These are phyloP conservation scores for Podaxis sp. DNA, from an alignment of 768 basidiomycete species.

Conservation along the genomic window DNA sequence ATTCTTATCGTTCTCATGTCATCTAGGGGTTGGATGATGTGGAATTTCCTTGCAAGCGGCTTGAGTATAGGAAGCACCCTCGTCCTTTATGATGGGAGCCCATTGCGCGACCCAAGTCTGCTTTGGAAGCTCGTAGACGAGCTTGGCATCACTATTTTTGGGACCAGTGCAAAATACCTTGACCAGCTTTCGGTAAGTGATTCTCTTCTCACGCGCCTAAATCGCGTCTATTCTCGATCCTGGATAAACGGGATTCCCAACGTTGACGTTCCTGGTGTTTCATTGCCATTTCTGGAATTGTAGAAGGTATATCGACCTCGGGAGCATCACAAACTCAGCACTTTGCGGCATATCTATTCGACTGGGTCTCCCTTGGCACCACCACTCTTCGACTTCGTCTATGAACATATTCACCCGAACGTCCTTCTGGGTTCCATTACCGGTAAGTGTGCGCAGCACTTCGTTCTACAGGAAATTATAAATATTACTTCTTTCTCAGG, in stretches of 20 bases:
- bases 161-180: conserved; percentile 82
- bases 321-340: conserved; percentile 55
- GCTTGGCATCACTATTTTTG: conserved; percentile 73
- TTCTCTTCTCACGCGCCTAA: conserved; percentile 10
- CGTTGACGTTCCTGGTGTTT: conserved; percentile 3
- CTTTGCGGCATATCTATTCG: conserved; percentile 72
- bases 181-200: conserved; percentile 67
- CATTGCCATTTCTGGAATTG: not conserved
- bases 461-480: not conserved
- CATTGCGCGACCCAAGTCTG: conserved; percentile 60
- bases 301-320: conserved; percentile 71
- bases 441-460: conserved; percentile 36
- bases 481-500: conserved; percentile 36
- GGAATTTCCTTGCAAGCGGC: conserved; percentile 75
- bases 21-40: conserved; percentile 87
- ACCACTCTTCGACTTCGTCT: conserved; percentile 73
- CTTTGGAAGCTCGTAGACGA: conserved; percentile 71
- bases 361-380: conserved; percentile 78
- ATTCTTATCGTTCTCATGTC: conserved; percentile 6
- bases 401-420: conserved; percentile 58
- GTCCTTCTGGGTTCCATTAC: conserved; percentile 75
- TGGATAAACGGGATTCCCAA: conserved; percentile 17
- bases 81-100: conserved; percentile 80
- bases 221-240: conserved; percentile 16
- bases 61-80: conserved; percentile 67